Percentiles rank a stretch among this genome's conserved stretches.
Evolutionary conservation across 345 rosid species (phyloP).

Genomic region (Brassica rapa): DNA sequence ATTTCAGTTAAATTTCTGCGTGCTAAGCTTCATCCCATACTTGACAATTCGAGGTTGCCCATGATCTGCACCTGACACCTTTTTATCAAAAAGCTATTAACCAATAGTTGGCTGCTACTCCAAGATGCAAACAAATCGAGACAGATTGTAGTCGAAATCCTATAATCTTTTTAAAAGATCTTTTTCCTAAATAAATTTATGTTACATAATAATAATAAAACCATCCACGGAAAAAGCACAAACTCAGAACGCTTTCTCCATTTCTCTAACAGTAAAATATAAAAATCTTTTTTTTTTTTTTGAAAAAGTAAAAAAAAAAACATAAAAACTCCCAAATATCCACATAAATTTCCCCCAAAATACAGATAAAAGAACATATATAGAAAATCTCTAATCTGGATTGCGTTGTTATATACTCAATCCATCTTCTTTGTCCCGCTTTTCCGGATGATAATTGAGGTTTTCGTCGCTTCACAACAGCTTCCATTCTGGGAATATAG

Average conservation of each 20-base stretch:
- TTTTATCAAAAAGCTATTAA: background rate
- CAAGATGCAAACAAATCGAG: background rate
- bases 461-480: background rate
- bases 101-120: background rate
- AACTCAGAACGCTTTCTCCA: background rate
- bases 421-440: background rate
- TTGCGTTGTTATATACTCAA: background rate
- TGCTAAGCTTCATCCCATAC: background rate
- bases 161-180: too few species aligned
- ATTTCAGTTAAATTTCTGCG: background rate
- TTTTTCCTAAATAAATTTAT: background rate
- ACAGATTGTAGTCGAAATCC: background rate
- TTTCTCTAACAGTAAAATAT: background rate
- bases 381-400: background rate
- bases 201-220: background rate
- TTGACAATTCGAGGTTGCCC: background rate
- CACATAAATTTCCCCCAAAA: background rate
- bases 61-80: background rate
- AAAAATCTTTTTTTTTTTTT: background rate
- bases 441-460: background rate
- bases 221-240: background rate
- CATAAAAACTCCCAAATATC: background rate
- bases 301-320: background rate
- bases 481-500: background rate
- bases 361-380: background rate